Evolutionary conservation across 441 rosid genomes (phyloP).

Genomic region (Adansonia grandidieri): DNA sequence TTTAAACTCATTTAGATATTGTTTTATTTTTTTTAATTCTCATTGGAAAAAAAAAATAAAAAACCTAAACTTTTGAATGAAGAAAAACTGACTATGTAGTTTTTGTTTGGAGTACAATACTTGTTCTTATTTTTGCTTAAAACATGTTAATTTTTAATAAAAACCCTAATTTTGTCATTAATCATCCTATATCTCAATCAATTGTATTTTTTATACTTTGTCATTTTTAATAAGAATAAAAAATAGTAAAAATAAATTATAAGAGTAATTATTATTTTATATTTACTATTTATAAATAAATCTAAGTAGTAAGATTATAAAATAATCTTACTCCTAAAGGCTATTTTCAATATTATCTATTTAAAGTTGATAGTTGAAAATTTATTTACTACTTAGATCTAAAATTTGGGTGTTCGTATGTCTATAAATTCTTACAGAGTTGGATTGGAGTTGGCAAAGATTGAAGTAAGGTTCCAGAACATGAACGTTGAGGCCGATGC

Average conservation of each 20-base stretch:
- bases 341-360: not conserved
- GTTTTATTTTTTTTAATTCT: not conserved
- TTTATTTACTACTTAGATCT: not conserved
- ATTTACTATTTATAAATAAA: not conserved
- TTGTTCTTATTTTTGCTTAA: too few species aligned
- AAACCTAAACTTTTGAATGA: not conserved
- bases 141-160: too few species aligned
- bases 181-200: too few species aligned
- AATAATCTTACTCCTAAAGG: not conserved
- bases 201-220: too few species aligned
- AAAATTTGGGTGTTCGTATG: not conserved
- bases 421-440: conserved; percentile 43
- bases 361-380: not conserved
- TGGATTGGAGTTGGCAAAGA: conserved; percentile 71
- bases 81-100: not conserved
- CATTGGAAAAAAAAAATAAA: not conserved
- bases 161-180: too few species aligned
- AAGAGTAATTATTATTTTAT: not conserved
- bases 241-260: too few species aligned
- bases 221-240: too few species aligned
- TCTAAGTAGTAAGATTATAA: not conserved
- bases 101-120: too few species aligned
- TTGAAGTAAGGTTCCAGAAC: conserved; percentile 75
- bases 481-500: conserved; percentile 65
- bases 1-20: not conserved